A percentile compares a stretch with the other conserved stretches of the same genome.
Conservation (phyloP, 1,284 basidiomycete genomes). For the Irpex sp. region DNA sequence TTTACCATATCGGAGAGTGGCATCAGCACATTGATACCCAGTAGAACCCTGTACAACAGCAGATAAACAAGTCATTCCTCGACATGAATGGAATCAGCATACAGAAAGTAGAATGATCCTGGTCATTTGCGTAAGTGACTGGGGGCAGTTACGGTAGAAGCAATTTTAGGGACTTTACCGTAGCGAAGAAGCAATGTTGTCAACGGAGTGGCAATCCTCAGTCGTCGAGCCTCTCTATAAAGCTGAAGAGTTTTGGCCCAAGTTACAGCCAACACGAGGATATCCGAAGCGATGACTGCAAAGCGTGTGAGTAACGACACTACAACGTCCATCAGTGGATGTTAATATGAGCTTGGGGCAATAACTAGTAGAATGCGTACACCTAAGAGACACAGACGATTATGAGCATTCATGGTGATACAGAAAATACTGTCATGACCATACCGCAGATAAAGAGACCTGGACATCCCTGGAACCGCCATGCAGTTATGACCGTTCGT, state of each 20-base stretch:
- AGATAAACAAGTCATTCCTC: not conserved
- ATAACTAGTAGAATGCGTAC: not conserved
- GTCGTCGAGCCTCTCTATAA: not conserved
- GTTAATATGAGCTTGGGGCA: not conserved
- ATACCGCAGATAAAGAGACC: too few relatives aligned
- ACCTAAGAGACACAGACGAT: not conserved
- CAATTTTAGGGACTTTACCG: not conserved
- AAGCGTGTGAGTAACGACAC: not conserved
- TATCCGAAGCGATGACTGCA: not conserved
- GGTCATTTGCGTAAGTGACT: not conserved
- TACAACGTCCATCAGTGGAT: not conserved
- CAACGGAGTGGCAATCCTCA: not conserved
- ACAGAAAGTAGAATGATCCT: not conserved
- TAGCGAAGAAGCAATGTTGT: not conserved
- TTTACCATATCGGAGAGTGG: not conserved
- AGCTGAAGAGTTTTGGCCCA: conserved; percentile 1
- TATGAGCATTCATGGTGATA: not conserved
- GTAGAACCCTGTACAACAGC: not conserved
- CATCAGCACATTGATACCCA: not conserved
- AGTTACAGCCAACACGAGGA: not conserved
- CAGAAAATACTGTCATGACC: too few relatives aligned
- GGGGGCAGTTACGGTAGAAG: not conserved
- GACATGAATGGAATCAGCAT: not conserved
- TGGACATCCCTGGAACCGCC: not conserved
- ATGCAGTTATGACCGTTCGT: not conserved